These are phyloP conservation scores for Periconia digitata DNA, from an alignment of 2,329 filamentous ascomycete genomes.

Conservation along the genomic window DNA sequence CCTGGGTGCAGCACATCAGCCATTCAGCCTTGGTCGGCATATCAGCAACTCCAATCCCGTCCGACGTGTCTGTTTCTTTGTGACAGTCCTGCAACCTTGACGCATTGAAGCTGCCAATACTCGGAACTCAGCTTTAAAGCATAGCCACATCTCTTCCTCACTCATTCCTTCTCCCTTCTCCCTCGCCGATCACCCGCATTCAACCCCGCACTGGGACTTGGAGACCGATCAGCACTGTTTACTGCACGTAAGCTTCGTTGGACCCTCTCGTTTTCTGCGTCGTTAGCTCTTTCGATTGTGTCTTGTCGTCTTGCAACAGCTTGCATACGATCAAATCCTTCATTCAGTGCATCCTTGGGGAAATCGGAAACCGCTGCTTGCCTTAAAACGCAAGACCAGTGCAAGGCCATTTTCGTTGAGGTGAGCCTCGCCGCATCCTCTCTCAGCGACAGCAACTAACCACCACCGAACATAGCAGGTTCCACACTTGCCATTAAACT, in stretches of 20 bases:
- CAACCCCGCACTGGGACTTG: slow-evolving; percentile 35
- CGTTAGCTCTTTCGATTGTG: slow-evolving; percentile 19
- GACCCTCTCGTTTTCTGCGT: slow-evolving; percentile 26
- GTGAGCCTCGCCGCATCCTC: slow-evolving; percentile 13
- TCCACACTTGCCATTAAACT: slow-evolving; percentile 23
- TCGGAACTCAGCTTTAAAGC: slow-evolving; percentile 24
- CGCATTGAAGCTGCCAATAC: slow-evolving; percentile 23
- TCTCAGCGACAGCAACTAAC: slow-evolving; percentile 20
- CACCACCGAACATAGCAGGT: slow-evolving; percentile 24
- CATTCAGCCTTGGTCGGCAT: slow-evolving; percentile 39
- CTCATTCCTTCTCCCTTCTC: not conserved
- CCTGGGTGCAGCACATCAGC: slow-evolving; percentile 36
- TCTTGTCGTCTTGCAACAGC: slow-evolving; percentile 12
- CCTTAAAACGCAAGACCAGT: slow-evolving; percentile 11
- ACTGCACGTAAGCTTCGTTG: slow-evolving; percentile 25
- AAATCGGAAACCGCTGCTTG: slow-evolving; percentile 7
- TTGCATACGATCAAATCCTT: slow-evolving; percentile 6
- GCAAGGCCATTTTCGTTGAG: slow-evolving; percentile 16
- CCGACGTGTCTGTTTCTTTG: slow-evolving; percentile 28
- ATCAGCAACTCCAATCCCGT: slow-evolving; percentile 28
- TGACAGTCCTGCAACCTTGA: slow-evolving; percentile 29
- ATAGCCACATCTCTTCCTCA: slow-evolving; percentile 22
- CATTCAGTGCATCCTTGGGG: slow-evolving; percentile 6
- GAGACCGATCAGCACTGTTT: slow-evolving; percentile 28
- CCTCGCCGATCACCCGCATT: slow-evolving; percentile 34